Base-by-base conservation (phyloP, 257 asterid species). In the Asclepias syriaca region DNA sequence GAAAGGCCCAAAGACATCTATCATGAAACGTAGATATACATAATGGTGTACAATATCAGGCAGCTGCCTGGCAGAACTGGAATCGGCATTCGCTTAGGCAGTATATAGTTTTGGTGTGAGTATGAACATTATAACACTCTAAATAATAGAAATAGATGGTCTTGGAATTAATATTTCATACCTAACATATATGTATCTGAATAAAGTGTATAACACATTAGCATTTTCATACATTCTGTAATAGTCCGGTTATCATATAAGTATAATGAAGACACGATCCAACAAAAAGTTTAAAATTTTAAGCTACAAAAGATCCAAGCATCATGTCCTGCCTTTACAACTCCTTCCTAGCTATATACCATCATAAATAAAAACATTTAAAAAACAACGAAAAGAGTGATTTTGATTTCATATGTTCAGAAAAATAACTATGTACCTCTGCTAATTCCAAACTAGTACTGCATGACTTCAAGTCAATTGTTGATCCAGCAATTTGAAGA, bases 371-470 rank as follows among this genome's bases (percentile, higher is more conserved):
- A 40, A 61, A 74, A 65, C 48, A 15, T 27, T 14, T 1, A 4
- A 34, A n/a, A 7, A 54, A 24, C 12, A 40, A 53, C 13, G n/a
- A 18, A 74, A 60, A 48, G 21, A 22, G 63, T 4, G n/a, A 57
- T 12, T 57, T 32, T 61, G 48, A 61, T 60, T 29, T 60, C 66
- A 61, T 1, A 34, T 6, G 19, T 32, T 61, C 5, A 61, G 19
- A 5, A 8, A 56, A 72, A 18, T 32, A 45, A 27, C 48, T 5
- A 43, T 32, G n/a, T 85, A 95, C 99, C 96, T 95, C 97, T 7
- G 98, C 92, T 9, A 87, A 80, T 83, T 90, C 97, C 94, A 90
- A 83, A 81, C 96, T 92, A 60, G 96, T 87, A 69, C 76, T 86
- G 85, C 97, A 95, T 71, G 93, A 92, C 77, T 84, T 84, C 85